Evolutionary conservation across 768 basidiomycete species (phyloP).

Genomic region (Brasilioporus rufonigricans): DNA sequence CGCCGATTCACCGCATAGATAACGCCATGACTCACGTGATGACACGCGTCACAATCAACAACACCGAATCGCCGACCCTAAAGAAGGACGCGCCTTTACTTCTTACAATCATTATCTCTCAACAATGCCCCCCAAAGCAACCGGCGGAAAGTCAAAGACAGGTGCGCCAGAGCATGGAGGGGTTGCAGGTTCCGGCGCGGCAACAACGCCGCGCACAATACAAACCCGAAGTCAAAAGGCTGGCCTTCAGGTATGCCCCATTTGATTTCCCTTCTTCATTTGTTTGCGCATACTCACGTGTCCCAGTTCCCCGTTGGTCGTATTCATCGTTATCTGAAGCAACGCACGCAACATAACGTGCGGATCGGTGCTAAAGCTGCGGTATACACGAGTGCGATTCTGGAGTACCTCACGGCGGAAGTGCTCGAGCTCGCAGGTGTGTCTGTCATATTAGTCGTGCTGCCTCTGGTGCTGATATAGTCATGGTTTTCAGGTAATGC

Average conservation of each 20-base stretch:
- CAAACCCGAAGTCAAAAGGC: slow-evolving; percentile 81
- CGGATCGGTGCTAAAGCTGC: slow-evolving; percentile 98
- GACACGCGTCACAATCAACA: slow-evolving; percentile 1
- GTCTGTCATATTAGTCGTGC: slow-evolving; percentile 18
- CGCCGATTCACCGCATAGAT: neutral
- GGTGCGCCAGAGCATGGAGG: slow-evolving; percentile 31
- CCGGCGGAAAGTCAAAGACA: slow-evolving; percentile 63
- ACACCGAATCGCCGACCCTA: slow-evolving; percentile 34
- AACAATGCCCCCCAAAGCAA: slow-evolving; percentile 50
- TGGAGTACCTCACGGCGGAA: slow-evolving; percentile 96
- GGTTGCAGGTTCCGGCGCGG: slow-evolving; percentile 29
- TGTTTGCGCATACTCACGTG: neutral
- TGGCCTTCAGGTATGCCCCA: slow-evolving; percentile 70
- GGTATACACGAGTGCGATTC: slow-evolving; percentile 93
- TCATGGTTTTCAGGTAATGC: slow-evolving; percentile 68
- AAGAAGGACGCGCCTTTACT: slow-evolving; percentile 31
- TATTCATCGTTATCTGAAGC: slow-evolving; percentile 95
- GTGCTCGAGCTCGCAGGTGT: slow-evolving; percentile 92
- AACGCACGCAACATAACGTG: slow-evolving; percentile 88
- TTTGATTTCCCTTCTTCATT: neutral
- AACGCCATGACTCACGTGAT: neutral
- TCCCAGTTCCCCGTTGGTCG: slow-evolving; percentile 91
- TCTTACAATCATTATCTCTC: slow-evolving; percentile 31
- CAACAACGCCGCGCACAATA: slow-evolving; percentile 38
- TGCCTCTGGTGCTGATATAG: neutral